These are phyloP conservation scores for Penicillium arizonense DNA, from an alignment of 495 filamentous ascomycete genomes.

Conservation along the genomic window DNA sequence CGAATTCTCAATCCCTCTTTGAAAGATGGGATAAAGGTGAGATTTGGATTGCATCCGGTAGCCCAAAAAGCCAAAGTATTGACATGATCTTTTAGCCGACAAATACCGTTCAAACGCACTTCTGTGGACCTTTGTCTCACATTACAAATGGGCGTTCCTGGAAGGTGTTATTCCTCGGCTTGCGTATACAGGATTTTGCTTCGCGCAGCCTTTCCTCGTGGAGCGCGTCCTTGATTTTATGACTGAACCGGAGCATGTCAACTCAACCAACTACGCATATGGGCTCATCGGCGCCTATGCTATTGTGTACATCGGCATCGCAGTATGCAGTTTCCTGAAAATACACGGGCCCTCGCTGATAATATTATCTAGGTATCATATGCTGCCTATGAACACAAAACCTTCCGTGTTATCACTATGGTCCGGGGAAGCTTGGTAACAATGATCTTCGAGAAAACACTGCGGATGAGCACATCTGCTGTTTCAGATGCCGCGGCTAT, in stretches of 20 bases:
- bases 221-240: conserved; percentile 44
- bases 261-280: conserved; percentile 38
- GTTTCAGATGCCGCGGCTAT: conserved; percentile 46
- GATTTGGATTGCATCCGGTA: not conserved
- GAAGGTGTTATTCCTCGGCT: conserved; percentile 48
- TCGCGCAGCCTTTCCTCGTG: conserved; percentile 62
- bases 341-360: not conserved
- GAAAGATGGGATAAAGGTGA: conserved; percentile 33
- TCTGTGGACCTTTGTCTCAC: conserved; percentile 35
- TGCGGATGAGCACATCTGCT: conserved; percentile 32
- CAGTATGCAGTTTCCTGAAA: conserved; percentile 22
- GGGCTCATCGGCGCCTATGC: conserved; percentile 58
- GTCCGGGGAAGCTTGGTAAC: conserved; percentile 50
- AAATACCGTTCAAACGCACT: conserved; percentile 32
- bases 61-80: not conserved
- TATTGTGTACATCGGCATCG: conserved; percentile 57
- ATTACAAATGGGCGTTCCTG: conserved; percentile 35
- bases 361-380: conserved; percentile 23
- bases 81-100: conserved; percentile 13
- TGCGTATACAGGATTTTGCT: conserved; percentile 52
- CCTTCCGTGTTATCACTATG: conserved; percentile 50
- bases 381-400: conserved; percentile 50
- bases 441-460: conserved; percentile 48
- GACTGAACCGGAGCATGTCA: conserved; percentile 26
- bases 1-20: conserved; percentile 31